These are phyloP conservation scores for Stachybotrys chlorohalonatus DNA, from an alignment of 2,329 filamentous ascomycete species.

Conservation along the genomic window DNA sequence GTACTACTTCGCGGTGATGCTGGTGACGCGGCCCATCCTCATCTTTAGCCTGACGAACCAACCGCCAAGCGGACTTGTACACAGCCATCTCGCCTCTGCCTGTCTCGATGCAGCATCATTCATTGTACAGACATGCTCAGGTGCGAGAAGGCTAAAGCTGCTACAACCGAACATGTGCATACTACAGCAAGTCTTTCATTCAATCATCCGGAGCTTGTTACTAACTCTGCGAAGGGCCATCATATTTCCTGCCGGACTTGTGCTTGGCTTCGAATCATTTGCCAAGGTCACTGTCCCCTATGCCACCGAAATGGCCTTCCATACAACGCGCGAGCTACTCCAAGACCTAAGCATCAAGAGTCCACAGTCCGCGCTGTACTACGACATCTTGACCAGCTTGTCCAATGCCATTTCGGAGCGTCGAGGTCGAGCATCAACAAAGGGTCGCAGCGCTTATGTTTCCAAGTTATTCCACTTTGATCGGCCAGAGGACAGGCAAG, in stretches of 20 bases:
- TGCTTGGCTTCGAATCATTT: conserved; percentile 48
- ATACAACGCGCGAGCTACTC: conserved; percentile 39
- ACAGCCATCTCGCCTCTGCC: conserved; percentile 36
- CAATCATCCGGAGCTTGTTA: not conserved
- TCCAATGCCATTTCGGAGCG: conserved; percentile 28
- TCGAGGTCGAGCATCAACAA: not conserved
- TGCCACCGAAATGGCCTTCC: conserved; percentile 39
- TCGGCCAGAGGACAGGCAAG: not conserved
- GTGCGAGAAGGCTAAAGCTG: conserved; percentile 32
- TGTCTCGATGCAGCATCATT: conserved; percentile 48
- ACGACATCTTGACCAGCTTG: conserved; percentile 41
- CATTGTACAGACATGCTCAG: conserved; percentile 43
- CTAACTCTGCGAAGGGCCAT: conserved; percentile 29
- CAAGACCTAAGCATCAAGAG: conserved; percentile 36
- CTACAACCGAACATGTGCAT: conserved; percentile 49
- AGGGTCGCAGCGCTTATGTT: not conserved
- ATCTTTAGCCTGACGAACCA: conserved; percentile 37
- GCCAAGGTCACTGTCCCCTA: conserved; percentile 34
- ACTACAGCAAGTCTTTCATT: conserved; percentile 35
- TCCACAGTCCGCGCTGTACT: conserved; percentile 48
- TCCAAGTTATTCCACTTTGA: not conserved
- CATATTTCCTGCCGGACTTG: conserved; percentile 46
- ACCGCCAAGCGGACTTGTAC: conserved; percentile 12
- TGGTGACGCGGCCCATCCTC: conserved; percentile 46
- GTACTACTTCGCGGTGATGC: conserved; percentile 50